Evolutionary conservation across 495 filamentous ascomycete genomes (phyloP).

Genomic region (Apiosordaria backusii): DNA sequence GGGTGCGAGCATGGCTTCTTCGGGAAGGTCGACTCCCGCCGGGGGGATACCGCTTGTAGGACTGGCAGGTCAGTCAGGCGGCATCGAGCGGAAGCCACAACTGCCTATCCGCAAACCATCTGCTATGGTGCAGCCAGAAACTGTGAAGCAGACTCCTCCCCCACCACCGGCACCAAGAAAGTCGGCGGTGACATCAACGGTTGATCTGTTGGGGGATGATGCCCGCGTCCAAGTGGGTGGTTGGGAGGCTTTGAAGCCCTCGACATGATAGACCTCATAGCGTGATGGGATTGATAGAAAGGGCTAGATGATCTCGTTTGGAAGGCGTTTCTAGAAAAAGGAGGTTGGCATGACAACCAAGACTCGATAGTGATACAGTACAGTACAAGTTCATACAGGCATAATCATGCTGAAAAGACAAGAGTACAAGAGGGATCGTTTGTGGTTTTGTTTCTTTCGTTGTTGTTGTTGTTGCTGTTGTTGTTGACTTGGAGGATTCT

Average conservation of each 20-base stretch:
- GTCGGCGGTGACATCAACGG: constrained; percentile 15
- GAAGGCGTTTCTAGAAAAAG: not conserved
- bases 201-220: constrained; percentile 43
- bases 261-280: constrained; percentile 9
- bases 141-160: constrained; percentile 24
- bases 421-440: too few species aligned
- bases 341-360: not conserved
- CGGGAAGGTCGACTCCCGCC: constrained; percentile 14
- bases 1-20: constrained; percentile 10
- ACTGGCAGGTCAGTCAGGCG: constrained; percentile 6
- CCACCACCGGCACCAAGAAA: constrained; percentile 27
- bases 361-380: not conserved
- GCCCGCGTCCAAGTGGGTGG: constrained; percentile 37
- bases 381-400: not conserved
- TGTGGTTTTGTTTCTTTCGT: not conserved
- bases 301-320: not conserved
- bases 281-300: not conserved
- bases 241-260: constrained; percentile 49
- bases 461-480: not conserved
- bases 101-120: constrained; percentile 21
- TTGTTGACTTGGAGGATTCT: not conserved
- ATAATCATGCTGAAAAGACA: too few species aligned
- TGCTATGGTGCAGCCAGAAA: not conserved
- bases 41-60: constrained; percentile 29
- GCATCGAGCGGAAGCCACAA: constrained; percentile 10